These are phyloP conservation scores for Bathelium albidoporum DNA, from an alignment of 495 filamentous ascomycete species.

Conservation along the genomic window DNA sequence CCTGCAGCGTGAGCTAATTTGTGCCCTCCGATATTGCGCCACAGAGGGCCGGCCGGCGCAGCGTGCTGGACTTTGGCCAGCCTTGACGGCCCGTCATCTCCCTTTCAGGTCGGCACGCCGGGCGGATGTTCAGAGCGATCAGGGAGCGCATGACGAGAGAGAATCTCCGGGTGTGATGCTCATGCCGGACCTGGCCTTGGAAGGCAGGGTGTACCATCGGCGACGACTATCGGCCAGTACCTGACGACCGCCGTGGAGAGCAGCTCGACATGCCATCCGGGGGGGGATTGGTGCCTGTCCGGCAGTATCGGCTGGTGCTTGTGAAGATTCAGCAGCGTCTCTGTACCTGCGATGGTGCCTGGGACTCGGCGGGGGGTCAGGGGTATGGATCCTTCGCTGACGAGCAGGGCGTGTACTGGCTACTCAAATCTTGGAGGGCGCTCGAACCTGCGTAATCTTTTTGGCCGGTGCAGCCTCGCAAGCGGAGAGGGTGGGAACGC, in stretches of 20 bases:
- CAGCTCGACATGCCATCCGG: not conserved
- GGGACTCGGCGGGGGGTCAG: not conserved
- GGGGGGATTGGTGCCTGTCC: not conserved
- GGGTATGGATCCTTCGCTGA: slow-evolving; percentile 2
- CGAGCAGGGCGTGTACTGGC: slow-evolving; percentile 1
- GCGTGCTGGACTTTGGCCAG: not conserved
- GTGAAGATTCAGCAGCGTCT: not conserved
- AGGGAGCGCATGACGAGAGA: not conserved
- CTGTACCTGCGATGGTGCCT: not conserved
- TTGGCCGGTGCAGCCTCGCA: not conserved
- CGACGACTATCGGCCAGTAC: not conserved
- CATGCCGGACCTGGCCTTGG: not conserved
- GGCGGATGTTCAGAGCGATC: not conserved
- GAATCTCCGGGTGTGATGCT: not conserved
- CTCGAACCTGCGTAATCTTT: not conserved
- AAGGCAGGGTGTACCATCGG: not conserved
- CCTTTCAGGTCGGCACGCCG: not conserved
- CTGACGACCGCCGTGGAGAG: not conserved
- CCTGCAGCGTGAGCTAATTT: not conserved
- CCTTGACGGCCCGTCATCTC: not conserved
- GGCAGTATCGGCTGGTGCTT: not conserved
- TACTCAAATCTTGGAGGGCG: not conserved
- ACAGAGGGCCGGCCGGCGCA: not conserved
- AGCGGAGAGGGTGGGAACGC: not conserved
- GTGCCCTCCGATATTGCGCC: not conserved